Evolutionary conservation across 306 rosid genomes (phyloP).

Genomic region (Prunus campanulata): DNA sequence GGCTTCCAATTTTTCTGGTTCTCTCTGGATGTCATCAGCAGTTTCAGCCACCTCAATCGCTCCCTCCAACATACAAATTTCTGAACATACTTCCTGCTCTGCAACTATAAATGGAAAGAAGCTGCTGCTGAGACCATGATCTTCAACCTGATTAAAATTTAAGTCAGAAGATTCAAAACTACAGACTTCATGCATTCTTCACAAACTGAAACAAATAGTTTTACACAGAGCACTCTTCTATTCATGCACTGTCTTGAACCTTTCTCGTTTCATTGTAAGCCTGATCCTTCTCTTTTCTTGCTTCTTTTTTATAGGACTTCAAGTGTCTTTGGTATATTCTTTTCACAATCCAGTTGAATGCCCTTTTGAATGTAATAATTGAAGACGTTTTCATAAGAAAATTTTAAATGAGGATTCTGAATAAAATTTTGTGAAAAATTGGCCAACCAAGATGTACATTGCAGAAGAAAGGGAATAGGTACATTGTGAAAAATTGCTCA

Average conservation of each 20-base stretch:
- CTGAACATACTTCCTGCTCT: slow-evolving; percentile 76
- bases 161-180: neutral
- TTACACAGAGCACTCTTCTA: neutral
- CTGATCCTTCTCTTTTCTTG: neutral
- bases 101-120: slow-evolving; percentile 86
- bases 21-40: neutral
- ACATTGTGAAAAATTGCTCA: no score
- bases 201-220: neutral
- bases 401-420: neutral
- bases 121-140: slow-evolving; percentile 71
- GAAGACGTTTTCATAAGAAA: neutral
- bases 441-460: neutral
- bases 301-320: neutral
- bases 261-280: neutral
- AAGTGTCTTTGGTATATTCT: no score
- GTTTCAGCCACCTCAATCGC: slow-evolving; percentile 49
- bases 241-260: neutral
- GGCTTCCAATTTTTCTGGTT: slow-evolving; percentile 44
- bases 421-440: neutral
- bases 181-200: neutral
- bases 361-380: neutral
- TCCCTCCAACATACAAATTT: slow-evolving; percentile 63
- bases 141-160: slow-evolving; percentile 58
- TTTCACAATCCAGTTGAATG: neutral
- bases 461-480: neutral